Conservation (phyloP, 257 asterid genomes). For the Hygrophila difformis region DNA sequence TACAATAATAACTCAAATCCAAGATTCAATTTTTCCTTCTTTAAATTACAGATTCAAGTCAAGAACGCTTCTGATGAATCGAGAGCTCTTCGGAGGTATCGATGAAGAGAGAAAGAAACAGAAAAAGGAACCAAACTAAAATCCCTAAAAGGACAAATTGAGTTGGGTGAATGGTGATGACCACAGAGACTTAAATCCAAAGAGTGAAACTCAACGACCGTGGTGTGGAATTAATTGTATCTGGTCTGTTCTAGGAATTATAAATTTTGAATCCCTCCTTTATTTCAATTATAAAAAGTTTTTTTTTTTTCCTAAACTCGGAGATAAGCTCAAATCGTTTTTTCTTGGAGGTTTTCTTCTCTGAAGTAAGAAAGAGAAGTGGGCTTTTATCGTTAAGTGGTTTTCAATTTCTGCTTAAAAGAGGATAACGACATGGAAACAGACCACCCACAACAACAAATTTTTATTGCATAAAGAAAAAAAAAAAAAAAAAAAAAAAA, state of each 20-base stretch:
- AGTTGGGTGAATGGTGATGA: constrained; percentile 4
- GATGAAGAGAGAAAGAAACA: background rate
- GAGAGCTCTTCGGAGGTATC: too few relatives aligned
- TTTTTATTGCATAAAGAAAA: constrained; percentile 5
- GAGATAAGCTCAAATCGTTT: constrained; percentile 55
- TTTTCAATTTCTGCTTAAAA: background rate
- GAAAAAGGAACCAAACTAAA: background rate
- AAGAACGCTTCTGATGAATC: too few relatives aligned
- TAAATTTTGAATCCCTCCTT: too few relatives aligned
- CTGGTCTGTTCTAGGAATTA: constrained; percentile 24
- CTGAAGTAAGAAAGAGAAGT: too few relatives aligned
- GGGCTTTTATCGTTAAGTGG: too few relatives aligned
- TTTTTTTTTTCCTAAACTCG: background rate
- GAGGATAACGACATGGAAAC: background rate
- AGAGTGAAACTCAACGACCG: constrained; percentile 25
- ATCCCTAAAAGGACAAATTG: constrained; percentile 9
- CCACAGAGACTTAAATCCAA: constrained; percentile 22
- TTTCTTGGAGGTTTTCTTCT: constrained; percentile 17
- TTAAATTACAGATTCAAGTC: too few relatives aligned
- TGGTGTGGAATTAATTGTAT: constrained; percentile 40
- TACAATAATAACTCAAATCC: background rate
- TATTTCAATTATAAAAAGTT: constrained; percentile 8
- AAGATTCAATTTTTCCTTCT: too few relatives aligned
- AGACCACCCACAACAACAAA: background rate
- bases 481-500: constrained; percentile 18